Evolutionary conservation across 2,329 filamentous ascomycete genomes (phyloP).

Genomic region (Arthrobotrys sinensis): DNA sequence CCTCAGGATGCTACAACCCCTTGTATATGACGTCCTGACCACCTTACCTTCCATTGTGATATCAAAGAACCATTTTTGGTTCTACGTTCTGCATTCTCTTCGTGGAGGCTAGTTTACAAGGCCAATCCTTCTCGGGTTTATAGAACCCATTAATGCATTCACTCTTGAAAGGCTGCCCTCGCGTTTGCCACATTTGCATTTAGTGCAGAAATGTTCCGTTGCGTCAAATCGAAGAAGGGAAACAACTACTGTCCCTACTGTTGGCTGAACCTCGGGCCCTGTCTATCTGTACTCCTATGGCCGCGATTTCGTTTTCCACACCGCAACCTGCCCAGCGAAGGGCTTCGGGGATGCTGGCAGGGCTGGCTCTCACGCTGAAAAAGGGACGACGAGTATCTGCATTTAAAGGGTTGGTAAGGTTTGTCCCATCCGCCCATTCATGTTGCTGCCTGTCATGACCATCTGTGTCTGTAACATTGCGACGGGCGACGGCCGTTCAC

Average conservation of each 20-base stretch:
- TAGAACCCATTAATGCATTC: background rate
- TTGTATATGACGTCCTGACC: background rate
- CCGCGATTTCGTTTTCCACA: slow-evolving; percentile 40
- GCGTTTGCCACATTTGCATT: slow-evolving; percentile 24
- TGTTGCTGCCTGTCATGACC: slow-evolving; percentile 43
- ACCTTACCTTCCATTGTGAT: slow-evolving; percentile 32
- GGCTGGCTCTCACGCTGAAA: slow-evolving; percentile 16
- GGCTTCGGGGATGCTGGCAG: slow-evolving; percentile 15
- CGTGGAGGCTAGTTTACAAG: slow-evolving; percentile 5
- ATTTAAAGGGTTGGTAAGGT: slow-evolving; percentile 25
- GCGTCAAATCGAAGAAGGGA: slow-evolving; percentile 41
- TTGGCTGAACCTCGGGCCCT: slow-evolving; percentile 45
- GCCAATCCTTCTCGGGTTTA: slow-evolving; percentile 34
- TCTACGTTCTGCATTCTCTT: background rate
- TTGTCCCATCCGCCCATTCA: slow-evolving; percentile 52
- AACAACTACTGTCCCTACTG: slow-evolving; percentile 36
- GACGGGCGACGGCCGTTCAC: slow-evolving; percentile 34
- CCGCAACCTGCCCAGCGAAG: slow-evolving; percentile 38
- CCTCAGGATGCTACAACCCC: slow-evolving; percentile 17
- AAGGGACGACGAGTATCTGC: slow-evolving; percentile 34
- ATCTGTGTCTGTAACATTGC: slow-evolving; percentile 29
- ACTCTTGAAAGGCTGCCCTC: slow-evolving; percentile 38
- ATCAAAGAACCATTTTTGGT: slow-evolving; percentile 47
- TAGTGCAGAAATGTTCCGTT: slow-evolving; percentile 36
- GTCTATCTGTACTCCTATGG: slow-evolving; percentile 40